Base-by-base conservation (phyloP, 805 yeast species). In the Starmerella scarabaei region DNA sequence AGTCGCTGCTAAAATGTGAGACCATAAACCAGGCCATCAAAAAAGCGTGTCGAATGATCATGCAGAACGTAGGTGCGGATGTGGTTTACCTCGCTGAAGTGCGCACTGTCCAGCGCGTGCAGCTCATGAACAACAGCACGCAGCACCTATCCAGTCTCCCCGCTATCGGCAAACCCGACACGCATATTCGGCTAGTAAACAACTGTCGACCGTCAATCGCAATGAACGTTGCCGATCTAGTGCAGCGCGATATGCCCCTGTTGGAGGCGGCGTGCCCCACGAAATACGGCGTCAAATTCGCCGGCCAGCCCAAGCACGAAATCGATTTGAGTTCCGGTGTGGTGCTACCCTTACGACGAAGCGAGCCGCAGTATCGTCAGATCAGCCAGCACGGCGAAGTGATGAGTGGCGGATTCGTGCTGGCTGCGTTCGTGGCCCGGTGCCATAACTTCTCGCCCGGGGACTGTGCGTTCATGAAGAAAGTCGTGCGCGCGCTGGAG, bases 391-490 rank as follows among this genome's bases (percentile, higher is more conserved):
- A 6, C n/a, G 31, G 19, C 9, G 30, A 20, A 20, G 11, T n/a
- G 21, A 16, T 15, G 18, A 23, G 26, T 1, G 52, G 54, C 4
- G 60, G 60, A 8, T 57, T 46, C 33, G 45, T 54, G 2, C 42
- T 57, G 48, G 58, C 48, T 8, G 58, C 57, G 12, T 49, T 52
- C 21, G 24, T 42, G 19, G 30, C 35, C 4, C 28, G 21, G n/a
- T 30, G 41, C 31, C 49, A 51, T 9, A 33, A 40, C n/a, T 52
- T 52, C 31, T 50, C 57, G 3, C 53, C 59, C 1, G 53, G 52
- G 11, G 60, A 57, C 32, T 47, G 52, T 16, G 53, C 47, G 30
- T 54, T 54, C 32, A 47, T 52, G 50, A 55, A 57, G 40, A 44
- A 52, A 14, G 56, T 55, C 18, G 50, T 46, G 16, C 45, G 41